Conservation (phyloP, 2,329 filamentous ascomycete genomes). For the Penicillium sp. region DNA sequence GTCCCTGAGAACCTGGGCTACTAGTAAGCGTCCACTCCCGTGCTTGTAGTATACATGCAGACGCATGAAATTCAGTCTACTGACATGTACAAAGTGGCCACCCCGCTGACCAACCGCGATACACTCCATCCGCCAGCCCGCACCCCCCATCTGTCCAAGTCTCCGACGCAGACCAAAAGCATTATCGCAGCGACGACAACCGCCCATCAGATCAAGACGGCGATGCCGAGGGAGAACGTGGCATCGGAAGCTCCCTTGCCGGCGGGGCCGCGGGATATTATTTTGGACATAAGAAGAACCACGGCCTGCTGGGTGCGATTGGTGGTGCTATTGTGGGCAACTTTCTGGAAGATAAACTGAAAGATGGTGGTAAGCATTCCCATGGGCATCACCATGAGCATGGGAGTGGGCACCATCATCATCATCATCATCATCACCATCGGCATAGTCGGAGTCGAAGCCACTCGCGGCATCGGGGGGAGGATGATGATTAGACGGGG, state of each 20-base stretch:
- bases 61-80: background rate
- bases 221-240: constrained; percentile 52
- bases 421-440: constrained; percentile 21
- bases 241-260: constrained; percentile 58
- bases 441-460: constrained; percentile 19
- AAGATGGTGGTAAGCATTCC: constrained; percentile 44
- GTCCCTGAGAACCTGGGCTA: constrained; percentile 34
- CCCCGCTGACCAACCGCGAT: constrained; percentile 20
- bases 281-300: constrained; percentile 59
- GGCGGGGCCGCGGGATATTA: constrained; percentile 61
- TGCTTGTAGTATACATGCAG: background rate
- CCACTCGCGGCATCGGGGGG: constrained; percentile 17
- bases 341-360: constrained; percentile 57
- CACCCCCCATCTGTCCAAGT: constrained; percentile 20
- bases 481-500: constrained; percentile 8
- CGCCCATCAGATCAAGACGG: constrained; percentile 15
- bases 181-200: constrained; percentile 12
- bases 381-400: constrained; percentile 20
- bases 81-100: constrained; percentile 14
- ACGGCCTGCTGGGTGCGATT: constrained; percentile 60
- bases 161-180: constrained; percentile 15
- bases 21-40: constrained; percentile 31
- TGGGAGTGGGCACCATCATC: constrained; percentile 10
- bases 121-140: constrained; percentile 20
- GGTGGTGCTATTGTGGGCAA: constrained; percentile 60